Evolutionary conservation across 495 filamentous ascomycete species (phyloP), one percentile per base, ranked within the genome.

Genomic region (Aspergillus sclerotioniger): DNA sequence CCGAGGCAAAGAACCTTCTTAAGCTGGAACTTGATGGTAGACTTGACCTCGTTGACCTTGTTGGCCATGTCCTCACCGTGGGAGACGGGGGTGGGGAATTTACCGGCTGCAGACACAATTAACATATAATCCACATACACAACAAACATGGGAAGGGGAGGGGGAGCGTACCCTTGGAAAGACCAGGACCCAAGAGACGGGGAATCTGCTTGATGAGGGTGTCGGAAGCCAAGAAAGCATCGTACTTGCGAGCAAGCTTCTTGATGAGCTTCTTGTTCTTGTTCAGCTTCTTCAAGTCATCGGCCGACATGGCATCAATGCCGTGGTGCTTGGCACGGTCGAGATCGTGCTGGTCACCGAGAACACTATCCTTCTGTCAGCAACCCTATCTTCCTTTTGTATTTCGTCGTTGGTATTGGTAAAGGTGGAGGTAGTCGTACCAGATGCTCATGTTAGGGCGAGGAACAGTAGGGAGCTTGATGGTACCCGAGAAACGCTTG

Each of bases 241-340:
- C 95, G 86, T 98, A 98, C 83, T 98, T 98, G 83, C 92, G 91
- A 63, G 94, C 95, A 60, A 98, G 90, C 87, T 98, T 98, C 90
- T 98, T 98, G 88, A 98, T 97, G 67, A 98, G 86, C 87, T 98
- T 98, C 88, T 98, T 98, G 90, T 98, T 98, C 90, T 98, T 98
- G 87, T 98, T 98, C 63, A 98, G 89, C 88, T 98, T 98, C 89
- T 98, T 98, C 77, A 98, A 80, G 78, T 98, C 94, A 68, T 98
- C 94, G 61, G 89, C 79, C 71, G 90, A 94, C 92, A 98, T 98
- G 78, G 92, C 91, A 67, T 98, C 94, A 64, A 96, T 84, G 69
- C 90, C 91, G 69, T 90, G 89, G 81, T 98, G 94, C 86, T 98
- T 98, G 61, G 94, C 92, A 81, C 94, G 90, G 75, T 98, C 94